Evolutionary conservation across 1,284 basidiomycete genomes (phyloP), one percentile per base, ranked within the genome.

Genomic region (Ceraceosorus bombacis): DNA sequence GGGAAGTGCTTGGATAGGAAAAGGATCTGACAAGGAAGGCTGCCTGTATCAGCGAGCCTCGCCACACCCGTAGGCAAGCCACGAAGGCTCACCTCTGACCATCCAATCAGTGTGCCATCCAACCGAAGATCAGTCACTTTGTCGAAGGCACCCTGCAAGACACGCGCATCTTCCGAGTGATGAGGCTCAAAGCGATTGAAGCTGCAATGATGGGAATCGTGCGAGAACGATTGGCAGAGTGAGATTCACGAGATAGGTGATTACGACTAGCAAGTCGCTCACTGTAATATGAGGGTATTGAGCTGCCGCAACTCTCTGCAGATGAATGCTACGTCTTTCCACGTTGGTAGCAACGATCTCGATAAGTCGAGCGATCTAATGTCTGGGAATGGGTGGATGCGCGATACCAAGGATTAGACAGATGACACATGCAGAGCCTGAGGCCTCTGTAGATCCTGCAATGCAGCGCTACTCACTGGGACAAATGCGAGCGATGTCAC

Each of bases 321-420:
- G 64, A 97, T 89, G 15, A 79, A 72, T 1, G 85, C 83, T 8
- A 95, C 80, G 7, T 82, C 80, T 37, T 84, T 80, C 89, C 93
- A 93, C 53, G 78, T 81, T 2, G 86, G 78, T 6, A 97, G 68
- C 12, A 97, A 82, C 73, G 84, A 92, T 48, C 81, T 81, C 10
- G 91, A 92, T 36, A 98, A 80, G 78, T 97, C 88, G 39, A 98
- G 81, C 15, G 84, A 85, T 6, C 83, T 83, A 37, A 95, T 81
- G 69, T 83, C 91, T 94, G 77, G 8, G 1, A 36, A 3, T 2
- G 17, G 54, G 27, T 12, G 3, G 2, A 48, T 48, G 41, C 13
- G 38, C 53, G 41, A 10, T 12, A 10, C 43, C 4, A 10, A 15
- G 9, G 2, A 4, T 46, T 15, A 46, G 43, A 2, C 43, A 46